A percentile compares a stretch with the other conserved stretches of the same genome.
phyloP scores from a whole-genome alignment of 306 rosid species.

The Fragaria ananassa region DNA sequence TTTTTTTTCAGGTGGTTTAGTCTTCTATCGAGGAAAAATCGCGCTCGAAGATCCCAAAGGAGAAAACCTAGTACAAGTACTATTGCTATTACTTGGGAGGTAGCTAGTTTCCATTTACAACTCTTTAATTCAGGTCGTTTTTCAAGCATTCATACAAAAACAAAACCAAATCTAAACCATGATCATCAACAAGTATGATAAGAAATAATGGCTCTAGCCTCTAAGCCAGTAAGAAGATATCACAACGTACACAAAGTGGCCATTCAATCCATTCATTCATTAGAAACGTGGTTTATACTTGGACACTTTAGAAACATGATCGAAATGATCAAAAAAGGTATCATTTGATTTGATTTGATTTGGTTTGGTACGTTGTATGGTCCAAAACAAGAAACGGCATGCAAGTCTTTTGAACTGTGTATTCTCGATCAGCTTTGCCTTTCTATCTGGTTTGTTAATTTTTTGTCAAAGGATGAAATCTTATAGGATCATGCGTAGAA shows the following conservation, averaged over 20 bases:
- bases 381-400: neutral
- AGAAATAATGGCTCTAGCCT: neutral
- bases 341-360: neutral
- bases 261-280: neutral
- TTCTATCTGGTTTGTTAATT: neutral
- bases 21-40: neutral
- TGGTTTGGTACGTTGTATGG: slow-evolving; percentile 3
- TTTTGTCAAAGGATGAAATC: slow-evolving; percentile 38
- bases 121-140: too few species aligned
- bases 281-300: neutral
- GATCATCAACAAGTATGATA: neutral
- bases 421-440: neutral
- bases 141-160: too few species aligned
- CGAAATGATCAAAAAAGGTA: neutral
- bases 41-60: neutral
- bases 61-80: neutral
- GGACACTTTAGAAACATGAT: neutral
- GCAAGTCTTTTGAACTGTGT: neutral
- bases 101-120: neutral
- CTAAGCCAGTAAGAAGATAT: neutral
- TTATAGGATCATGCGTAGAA: slow-evolving; percentile 45
- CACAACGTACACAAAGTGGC: neutral
- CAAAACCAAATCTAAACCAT: neutral
- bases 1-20: neutral
- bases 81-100: neutral